Conservation (phyloP, 2,329 filamentous ascomycete genomes). For the Sporothrix brunneoviolacea region DNA sequence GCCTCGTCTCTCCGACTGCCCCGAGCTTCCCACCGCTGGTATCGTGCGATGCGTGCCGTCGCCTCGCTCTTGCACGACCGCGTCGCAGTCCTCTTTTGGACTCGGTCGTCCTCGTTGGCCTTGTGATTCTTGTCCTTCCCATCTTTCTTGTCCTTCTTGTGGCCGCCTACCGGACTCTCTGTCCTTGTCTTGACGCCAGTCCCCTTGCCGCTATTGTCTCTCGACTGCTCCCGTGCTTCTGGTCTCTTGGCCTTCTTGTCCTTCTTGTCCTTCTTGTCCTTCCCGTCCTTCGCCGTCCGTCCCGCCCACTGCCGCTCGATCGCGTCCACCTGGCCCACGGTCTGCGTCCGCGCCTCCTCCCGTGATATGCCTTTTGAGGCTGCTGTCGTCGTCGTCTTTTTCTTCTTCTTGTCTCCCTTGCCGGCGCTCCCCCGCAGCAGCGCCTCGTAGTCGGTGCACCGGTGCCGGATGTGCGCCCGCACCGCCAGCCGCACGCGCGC, state of each 20-base stretch:
- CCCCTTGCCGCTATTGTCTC: not conserved
- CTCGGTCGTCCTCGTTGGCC: not conserved
- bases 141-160: not conserved
- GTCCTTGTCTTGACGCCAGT: no score
- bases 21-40: not conserved
- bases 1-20: not conserved
- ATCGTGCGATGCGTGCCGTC: not conserved
- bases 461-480: constrained; percentile 42
- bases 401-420: not conserved
- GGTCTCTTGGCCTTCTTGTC: not conserved
- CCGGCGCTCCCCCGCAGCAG: constrained; percentile 23
- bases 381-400: not conserved
- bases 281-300: not conserved
- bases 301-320: constrained; percentile 9
- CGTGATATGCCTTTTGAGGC: not conserved
- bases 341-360: constrained; percentile 19
- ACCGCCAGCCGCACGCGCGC: constrained; percentile 40
- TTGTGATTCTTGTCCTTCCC: not conserved
- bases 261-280: not conserved
- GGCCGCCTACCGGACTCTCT: no score
- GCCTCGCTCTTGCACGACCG: not conserved
- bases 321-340: constrained; percentile 11
- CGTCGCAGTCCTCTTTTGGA: not conserved
- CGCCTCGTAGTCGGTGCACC: constrained; percentile 40
- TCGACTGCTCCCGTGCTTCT: not conserved